phyloP scores from a whole-genome alignment of 176 grass and related monocot species.

The Poa pratensis region DNA sequence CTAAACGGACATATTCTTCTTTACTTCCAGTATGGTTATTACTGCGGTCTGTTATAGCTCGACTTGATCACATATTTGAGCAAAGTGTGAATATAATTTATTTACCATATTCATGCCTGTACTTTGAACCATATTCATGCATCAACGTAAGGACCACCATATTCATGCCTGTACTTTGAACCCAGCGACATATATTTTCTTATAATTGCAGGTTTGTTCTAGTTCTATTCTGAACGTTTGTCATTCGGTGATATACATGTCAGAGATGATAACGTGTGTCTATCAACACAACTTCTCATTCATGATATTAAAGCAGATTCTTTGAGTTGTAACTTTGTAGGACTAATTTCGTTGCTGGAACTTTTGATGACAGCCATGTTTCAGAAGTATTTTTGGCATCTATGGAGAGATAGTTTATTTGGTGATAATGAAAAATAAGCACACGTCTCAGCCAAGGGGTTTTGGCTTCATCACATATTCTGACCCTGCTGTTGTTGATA shows the following conservation, averaged over 20 bases:
- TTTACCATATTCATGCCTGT: too few relatives aligned
- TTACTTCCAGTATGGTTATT: slow-evolving; percentile 25
- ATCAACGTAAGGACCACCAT: too few relatives aligned
- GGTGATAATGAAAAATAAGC: slow-evolving; percentile 91
- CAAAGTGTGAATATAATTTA: slow-evolving; percentile 35
- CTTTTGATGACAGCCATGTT: slow-evolving; percentile 56
- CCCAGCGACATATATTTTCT: background rate
- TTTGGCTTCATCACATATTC: slow-evolving; percentile 97
- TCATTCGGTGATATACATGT: background rate
- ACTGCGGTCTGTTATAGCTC: background rate
- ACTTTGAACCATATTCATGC: too few relatives aligned
- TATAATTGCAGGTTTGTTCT: background rate
- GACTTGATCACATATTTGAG: slow-evolving; percentile 33
- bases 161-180: background rate
- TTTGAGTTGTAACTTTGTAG: background rate
- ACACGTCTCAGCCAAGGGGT: slow-evolving; percentile 77
- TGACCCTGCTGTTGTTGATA: slow-evolving; percentile 71
- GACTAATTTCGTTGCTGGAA: slow-evolving; percentile 31
- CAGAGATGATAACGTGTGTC: background rate
- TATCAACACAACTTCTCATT: background rate
- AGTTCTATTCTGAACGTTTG: background rate
- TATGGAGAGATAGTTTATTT: slow-evolving; percentile 88
- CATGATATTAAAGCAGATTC: background rate
- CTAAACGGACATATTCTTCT: slow-evolving; percentile 3
- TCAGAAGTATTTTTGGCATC: slow-evolving; percentile 75